Conservation (phyloP, 441 rosid genomes). For the Croton setiger region DNA sequence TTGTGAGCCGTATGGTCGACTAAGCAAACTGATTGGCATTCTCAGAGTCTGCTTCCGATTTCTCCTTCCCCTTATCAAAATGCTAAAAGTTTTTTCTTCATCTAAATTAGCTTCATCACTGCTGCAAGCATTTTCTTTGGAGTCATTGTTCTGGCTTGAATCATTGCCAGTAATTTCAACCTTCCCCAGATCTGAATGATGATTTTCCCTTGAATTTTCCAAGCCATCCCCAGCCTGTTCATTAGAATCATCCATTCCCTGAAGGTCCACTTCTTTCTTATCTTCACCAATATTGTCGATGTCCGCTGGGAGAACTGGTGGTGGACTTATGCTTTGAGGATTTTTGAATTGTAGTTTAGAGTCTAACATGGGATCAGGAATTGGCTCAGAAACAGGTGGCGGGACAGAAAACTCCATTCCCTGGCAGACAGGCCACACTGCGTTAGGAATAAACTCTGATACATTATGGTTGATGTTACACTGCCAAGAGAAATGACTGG, state of each 20-base stretch:
- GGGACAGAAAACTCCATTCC: constrained; percentile 66
- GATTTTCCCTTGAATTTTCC: constrained; percentile 41
- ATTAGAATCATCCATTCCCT: constrained; percentile 30
- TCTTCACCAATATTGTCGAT: constrained; percentile 45
- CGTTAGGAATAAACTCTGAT: constrained; percentile 63
- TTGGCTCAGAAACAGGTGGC: constrained; percentile 64
- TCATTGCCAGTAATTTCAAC: constrained; percentile 28
- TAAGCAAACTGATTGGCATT: constrained; percentile 92
- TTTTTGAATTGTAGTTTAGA: constrained; percentile 31
- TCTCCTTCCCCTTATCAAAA: constrained; percentile 85
- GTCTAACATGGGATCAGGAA: constrained; percentile 47
- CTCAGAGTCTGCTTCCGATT: constrained; percentile 89
- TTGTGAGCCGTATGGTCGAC: constrained; percentile 86
- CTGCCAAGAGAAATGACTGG: constrained; percentile 91
- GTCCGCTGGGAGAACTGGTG: constrained; percentile 48
- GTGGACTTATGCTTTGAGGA: constrained; percentile 35
- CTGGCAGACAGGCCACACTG: constrained; percentile 80
- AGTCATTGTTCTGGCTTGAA: constrained; percentile 29
- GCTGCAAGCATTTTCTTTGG: constrained; percentile 31
- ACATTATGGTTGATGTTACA: constrained; percentile 56
- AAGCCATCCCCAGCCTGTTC: constrained; percentile 28
- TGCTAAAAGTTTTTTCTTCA: constrained; percentile 84
- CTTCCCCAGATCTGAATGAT: constrained; percentile 29
- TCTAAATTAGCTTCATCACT: constrained; percentile 42
- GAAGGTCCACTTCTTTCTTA: constrained; percentile 40